Evolutionary conservation across 164 flowering plant genomes (phyloP).

Genomic region (Vitis riparia): DNA sequence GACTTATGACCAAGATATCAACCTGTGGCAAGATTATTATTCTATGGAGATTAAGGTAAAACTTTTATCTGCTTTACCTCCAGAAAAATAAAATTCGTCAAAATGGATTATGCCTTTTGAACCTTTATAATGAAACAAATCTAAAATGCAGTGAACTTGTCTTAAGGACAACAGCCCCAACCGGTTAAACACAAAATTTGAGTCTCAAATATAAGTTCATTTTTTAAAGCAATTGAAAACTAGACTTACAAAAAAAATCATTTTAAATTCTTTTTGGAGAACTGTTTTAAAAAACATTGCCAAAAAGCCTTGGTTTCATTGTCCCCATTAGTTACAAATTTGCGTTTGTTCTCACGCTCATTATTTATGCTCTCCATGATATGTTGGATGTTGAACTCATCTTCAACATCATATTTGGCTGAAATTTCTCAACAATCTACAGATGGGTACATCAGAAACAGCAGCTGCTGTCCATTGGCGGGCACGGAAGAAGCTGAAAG

Average conservation of each 20-base stretch:
- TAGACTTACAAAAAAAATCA: too few species aligned
- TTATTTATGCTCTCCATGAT: not conserved
- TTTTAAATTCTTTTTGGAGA: too few species aligned
- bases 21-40: constrained; percentile 74
- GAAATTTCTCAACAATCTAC: constrained; percentile 11
- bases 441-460: constrained; percentile 84
- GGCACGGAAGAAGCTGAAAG: constrained; percentile 62
- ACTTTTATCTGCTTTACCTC: not conserved
- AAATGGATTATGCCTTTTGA: not conserved
- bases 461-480: constrained; percentile 75
- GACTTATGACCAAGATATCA: constrained; percentile 54
- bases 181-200: too few species aligned
- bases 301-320: too few species aligned
- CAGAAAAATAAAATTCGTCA: not conserved
- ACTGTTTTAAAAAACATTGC: too few species aligned
- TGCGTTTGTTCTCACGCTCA: not conserved
- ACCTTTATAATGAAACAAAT: not conserved
- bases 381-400: not conserved
- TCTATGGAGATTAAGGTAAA: constrained; percentile 75
- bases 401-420: not conserved
- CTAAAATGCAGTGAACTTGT: too few species aligned
- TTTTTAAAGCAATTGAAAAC: too few species aligned
- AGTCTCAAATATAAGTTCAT: too few species aligned
- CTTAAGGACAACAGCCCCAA: too few species aligned
- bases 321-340: too few species aligned